Evolutionary conservation across 306 rosid species (phyloP), one percentile per base, ranked within the genome.

Genomic region (Lathyrus tuberosus): DNA sequence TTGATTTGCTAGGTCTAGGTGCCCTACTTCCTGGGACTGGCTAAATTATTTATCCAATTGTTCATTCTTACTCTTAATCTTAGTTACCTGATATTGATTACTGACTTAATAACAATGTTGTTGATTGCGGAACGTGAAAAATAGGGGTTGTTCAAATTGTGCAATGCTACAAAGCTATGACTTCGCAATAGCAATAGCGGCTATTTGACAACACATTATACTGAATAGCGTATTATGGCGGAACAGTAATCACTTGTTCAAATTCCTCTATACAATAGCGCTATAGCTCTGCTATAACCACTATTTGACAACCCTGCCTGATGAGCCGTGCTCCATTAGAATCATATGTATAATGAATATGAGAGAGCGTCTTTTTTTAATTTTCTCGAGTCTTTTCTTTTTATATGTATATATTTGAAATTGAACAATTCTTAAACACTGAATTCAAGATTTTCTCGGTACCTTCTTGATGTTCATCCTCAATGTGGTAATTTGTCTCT

Each of bases 401-500:
- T 43, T 35, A 35, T n/a, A n/a, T 35, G 30, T 42, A 13, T 65
- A 44, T 65, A 13, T 43, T n/a, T 65, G 37, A 65, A 68, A 38
- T 40, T 48, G 41, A 64, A 70, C 33, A 58, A 47, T 43, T 64
- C 73, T 48, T 31, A 42, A 38, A 41, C 71, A 24, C 47, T 31
- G 30, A 26, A 60, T 49, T 54, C 59, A 30, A 41, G 64, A 8
- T 73, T 46, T 81, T 31, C 17, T 61, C 40, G 14, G 62, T 38
- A 59, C 47, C 26, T 58, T 73, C 70, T 13, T 52, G 38, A 38
- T 77, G 70, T 61, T 71, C 71, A 51, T 77, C 57, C 40, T 48
- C 38, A 51, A 48, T 67, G 76, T 63, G 66, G 61, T 66, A 42
- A 61, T 64, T 79, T 71, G 10, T 66, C 68, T 65, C 76, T 76